These are phyloP conservation scores for Scheffersomyces lignosus DNA, from an alignment of 805 yeast genomes.

Conservation along the genomic window DNA sequence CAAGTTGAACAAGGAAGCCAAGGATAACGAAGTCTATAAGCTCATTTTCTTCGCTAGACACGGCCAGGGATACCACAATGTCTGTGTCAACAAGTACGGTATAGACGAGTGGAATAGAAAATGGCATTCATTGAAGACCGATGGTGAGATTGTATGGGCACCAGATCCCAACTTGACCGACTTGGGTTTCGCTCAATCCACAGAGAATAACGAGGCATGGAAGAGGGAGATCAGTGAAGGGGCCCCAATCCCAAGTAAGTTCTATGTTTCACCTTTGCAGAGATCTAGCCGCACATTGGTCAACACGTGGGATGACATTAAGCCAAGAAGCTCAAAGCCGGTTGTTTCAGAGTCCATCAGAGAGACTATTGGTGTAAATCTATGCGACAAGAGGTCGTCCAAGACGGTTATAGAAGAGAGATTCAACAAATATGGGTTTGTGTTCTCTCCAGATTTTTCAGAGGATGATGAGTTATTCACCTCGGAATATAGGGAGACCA, in stretches of 20 bases:
- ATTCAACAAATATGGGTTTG: conserved; percentile 42
- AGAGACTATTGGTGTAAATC: conserved; percentile 60
- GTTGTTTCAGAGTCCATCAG: conserved; percentile 49
- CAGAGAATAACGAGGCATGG: conserved; percentile 47
- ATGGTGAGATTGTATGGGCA: conserved; percentile 55
- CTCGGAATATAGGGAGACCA: conserved; percentile 48
- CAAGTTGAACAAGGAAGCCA: conserved; percentile 34
- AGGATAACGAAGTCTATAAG: conserved; percentile 43
- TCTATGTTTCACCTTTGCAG: conserved; percentile 63
- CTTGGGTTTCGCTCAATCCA: conserved; percentile 57
- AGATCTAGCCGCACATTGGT: conserved; percentile 59
- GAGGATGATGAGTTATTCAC: conserved; percentile 52
- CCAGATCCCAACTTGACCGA: conserved; percentile 63
- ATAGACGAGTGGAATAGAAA: conserved; percentile 54
- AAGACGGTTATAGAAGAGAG: conserved; percentile 38
- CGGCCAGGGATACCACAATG: conserved; percentile 70
- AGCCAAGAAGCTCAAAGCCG: conserved; percentile 20
- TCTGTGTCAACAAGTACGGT: conserved; percentile 55
- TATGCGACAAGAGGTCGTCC: conserved; percentile 58
- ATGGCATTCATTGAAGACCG: conserved; percentile 53
- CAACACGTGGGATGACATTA: conserved; percentile 48
- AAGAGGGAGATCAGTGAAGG: conserved; percentile 41
- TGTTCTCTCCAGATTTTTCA: conserved; percentile 41
- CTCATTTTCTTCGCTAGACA: conserved; percentile 60
- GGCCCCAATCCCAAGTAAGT: conserved; percentile 55